phyloP scores from a whole-genome alignment of 2,329 filamentous ascomycete species.

The Fusarium devonianum region DNA sequence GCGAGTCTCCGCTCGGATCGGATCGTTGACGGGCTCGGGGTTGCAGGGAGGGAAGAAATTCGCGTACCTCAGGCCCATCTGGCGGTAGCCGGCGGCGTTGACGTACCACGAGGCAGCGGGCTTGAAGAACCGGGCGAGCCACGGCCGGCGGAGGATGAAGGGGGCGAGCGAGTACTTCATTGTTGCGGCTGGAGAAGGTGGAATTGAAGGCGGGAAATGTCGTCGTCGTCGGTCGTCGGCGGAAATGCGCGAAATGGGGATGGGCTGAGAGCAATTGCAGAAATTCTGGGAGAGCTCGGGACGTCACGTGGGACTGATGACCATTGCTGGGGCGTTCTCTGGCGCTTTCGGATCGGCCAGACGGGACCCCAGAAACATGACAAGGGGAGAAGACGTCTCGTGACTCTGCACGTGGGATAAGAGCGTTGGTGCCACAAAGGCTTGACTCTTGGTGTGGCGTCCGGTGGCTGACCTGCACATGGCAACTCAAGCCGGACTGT shows the following conservation, averaged over 20 bases:
- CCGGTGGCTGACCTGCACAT: conserved; percentile 7
- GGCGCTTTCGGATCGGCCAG: conserved; percentile 31
- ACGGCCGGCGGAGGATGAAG: conserved; percentile 83
- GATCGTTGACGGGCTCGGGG: background rate
- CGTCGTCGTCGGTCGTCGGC: conserved; percentile 36
- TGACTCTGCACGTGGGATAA: conserved; percentile 19
- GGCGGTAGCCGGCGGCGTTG: conserved; percentile 89
- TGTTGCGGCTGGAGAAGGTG: conserved; percentile 45
- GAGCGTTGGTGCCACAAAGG: background rate
- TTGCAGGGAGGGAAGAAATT: conserved; percentile 15
- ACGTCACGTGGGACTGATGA: conserved; percentile 48
- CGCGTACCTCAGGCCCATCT: conserved; percentile 85
- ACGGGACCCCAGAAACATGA: conserved; percentile 11
- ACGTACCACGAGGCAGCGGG: conserved; percentile 89
- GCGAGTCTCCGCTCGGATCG: conserved; percentile 6
- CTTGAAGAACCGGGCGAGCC: conserved; percentile 77
- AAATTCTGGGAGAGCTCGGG: conserved; percentile 44
- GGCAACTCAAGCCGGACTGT: conserved; percentile 2
- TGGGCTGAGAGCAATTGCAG: conserved; percentile 43
- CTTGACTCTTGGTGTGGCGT: background rate
- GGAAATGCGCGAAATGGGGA: conserved; percentile 48
- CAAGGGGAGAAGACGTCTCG: conserved; percentile 3
- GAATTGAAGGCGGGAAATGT: conserved; percentile 37
- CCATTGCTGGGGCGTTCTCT: conserved; percentile 39
- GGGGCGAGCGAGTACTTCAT: conserved; percentile 78